Base-by-base conservation (phyloP, 306 rosid genomes). In the Dalbergia oliveri region DNA sequence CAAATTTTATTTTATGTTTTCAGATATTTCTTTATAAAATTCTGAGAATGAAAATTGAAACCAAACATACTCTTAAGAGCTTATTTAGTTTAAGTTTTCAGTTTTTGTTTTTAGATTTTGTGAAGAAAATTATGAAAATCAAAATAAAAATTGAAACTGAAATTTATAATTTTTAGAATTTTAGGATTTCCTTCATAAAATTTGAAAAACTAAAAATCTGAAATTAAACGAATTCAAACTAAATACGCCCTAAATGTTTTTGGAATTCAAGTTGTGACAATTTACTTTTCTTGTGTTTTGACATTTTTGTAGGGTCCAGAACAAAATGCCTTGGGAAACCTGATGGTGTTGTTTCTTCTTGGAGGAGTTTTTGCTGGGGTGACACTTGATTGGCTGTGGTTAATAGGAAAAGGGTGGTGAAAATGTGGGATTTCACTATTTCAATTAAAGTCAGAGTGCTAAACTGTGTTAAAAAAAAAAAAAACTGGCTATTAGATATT, bases 311-410 rank as follows among this genome's bases (percentile, higher is more conserved):
- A 94, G 99, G 99, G 99, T 60, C 99, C 97, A 5, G 99, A 95
- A 73, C 99, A 95, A 83, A 95, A 95, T 85, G 99, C 99, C 2
- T 75, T 95, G 85, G 99, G 99, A 66, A 95, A 95, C 73, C 16
- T 93, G 16, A 72, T 93, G 84, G 99, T 95, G 58, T 44, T 93
- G 84, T 95, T 95, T 88, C 88, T 93, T 58, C 57, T 90, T 9
- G 89, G 85, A 78, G 99, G 99, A 35, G 85, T 95, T 51, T 93
- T 95, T 88, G 94, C 97, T 13, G 99, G 99, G 51, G 97, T 91
- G 6, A 84, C 90, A 39, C 90, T 93, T 43, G 99, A 95, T 34
- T 95, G 98, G 98, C 60, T 93, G 69, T 95, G 99, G 99, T 88
- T 95, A 45, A 93, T 93, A 58, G 98, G 96, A 66, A 93, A 95